Evolutionary conservation across 768 basidiomycete genomes (phyloP), one percentile per base, ranked within the genome.

Genomic region (Agrocybe pediades): DNA sequence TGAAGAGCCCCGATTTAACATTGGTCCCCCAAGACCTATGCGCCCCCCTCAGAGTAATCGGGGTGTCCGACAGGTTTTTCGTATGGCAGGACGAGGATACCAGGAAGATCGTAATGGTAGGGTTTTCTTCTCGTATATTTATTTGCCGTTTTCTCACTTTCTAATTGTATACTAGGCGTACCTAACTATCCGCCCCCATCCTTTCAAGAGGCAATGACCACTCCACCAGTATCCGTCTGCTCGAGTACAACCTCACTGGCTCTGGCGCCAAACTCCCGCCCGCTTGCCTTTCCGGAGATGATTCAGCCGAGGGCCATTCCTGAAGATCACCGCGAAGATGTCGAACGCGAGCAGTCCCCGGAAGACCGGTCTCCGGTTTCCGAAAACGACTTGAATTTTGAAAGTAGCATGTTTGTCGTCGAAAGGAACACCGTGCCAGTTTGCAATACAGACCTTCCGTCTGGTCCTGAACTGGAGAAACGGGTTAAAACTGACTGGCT

Each of bases 181-280:
- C 81, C 84, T 23, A 80, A 88, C 63, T 87, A 87, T 62, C 87
- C 86, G 6, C 90, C 90, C 11, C 89, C 90, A 23, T 82, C 87
- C 11, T 88, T 90, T 60, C 83, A 84, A 55, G 89, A 91, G 68
- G 86, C 86, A 4, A 82, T 80, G 30, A 77, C 75, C 8, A 75
- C 77, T 13, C 74, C 77, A 5, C 64, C 80, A 2, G 46, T 70
- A 49, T 78, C 65, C 54, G 71, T 67, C 53, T 74, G 62, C 61
- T 74, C 70, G 48, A 79, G 61, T 65, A 75, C 63, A 51, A 71
- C 73, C 20, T 77, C 75, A 51, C 64, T 74, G 51, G 72, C 49
- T 51, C 67, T 46, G 6, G 44, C 65, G 58, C 57, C 58, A 46
- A 49, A 42, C 46, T 30, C 49, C 24, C 33, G 51, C 36, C 58